Evolutionary conservation across 371 early-diverging fungal species (phyloP).

Genomic region (Syncephalastrum monosporum): DNA sequence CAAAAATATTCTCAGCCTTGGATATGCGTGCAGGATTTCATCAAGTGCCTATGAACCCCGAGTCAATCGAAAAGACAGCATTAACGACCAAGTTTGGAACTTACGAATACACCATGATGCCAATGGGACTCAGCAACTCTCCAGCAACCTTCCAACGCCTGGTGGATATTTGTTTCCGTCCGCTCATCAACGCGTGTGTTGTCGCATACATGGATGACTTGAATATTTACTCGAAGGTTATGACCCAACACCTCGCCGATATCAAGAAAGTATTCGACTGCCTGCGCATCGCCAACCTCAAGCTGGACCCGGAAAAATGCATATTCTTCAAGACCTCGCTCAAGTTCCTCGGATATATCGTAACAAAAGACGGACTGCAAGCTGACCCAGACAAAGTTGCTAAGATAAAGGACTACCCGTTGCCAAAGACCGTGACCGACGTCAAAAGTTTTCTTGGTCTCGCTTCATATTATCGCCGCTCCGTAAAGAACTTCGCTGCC

Average conservation of each 20-base stretch:
- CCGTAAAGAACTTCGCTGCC: no score
- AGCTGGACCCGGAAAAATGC: not conserved
- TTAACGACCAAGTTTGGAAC: conserved; percentile 40
- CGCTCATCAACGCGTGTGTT: conserved; percentile 16
- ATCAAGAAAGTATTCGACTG: not conserved
- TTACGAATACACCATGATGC: conserved; percentile 49
- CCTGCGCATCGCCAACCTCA: not conserved
- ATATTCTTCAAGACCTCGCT: not conserved
- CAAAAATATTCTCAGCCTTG: conserved; percentile 26
- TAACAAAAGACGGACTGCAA: conserved; percentile 6
- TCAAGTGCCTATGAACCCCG: conserved; percentile 13
- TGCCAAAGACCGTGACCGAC: no score
- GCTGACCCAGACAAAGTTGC: conserved; percentile 24
- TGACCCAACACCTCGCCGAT: conserved; percentile 6
- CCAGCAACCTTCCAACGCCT: no score
- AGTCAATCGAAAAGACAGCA: conserved; percentile 28
- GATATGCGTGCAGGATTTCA: conserved; percentile 34
- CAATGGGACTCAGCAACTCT: conserved; percentile 41
- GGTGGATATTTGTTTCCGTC: not conserved
- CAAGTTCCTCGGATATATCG: not conserved
- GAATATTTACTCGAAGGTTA: not conserved
- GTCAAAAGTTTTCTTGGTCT: no score
- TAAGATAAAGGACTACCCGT: conserved; percentile 18
- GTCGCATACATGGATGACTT: conserved; percentile 3
- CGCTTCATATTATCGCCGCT: no score